Evolutionary conservation across 2,329 filamentous ascomycete species (phyloP).

Genomic region (Penicillium sp.): DNA sequence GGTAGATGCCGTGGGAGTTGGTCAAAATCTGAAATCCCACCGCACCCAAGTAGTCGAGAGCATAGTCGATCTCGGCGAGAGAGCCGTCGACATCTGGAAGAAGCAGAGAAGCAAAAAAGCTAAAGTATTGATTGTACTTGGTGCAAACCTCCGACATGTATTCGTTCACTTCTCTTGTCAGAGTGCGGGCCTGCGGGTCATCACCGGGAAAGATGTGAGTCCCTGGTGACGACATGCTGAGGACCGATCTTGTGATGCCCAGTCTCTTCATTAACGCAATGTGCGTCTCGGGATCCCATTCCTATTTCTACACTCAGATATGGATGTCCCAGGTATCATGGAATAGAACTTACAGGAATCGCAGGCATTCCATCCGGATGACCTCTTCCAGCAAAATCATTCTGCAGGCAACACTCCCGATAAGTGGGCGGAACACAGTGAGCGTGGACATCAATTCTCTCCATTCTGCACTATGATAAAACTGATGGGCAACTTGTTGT

Average conservation of each 20-base stretch:
- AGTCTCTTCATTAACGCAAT: constrained; percentile 54
- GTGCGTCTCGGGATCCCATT: constrained; percentile 52
- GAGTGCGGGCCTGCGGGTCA: constrained; percentile 34
- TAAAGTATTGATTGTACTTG: constrained; percentile 43
- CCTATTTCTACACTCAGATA: constrained; percentile 16
- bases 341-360: constrained; percentile 16
- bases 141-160: constrained; percentile 29
- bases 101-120: constrained; percentile 58
- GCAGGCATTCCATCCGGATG: constrained; percentile 27
- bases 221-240: constrained; percentile 59
- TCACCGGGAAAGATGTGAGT: constrained; percentile 49
- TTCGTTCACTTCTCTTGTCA: constrained; percentile 44
- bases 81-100: constrained; percentile 53
- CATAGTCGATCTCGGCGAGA: constrained; percentile 52
- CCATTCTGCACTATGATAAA: constrained; percentile 5
- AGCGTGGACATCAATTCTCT: constrained; percentile 22
- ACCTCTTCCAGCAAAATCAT: constrained; percentile 24
- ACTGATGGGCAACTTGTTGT: not conserved
- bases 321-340: not conserved
- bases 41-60: constrained; percentile 46
- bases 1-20: constrained; percentile 56
- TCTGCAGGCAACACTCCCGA: constrained; percentile 24
- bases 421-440: constrained; percentile 23
- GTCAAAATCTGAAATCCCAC: constrained; percentile 57
- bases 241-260: constrained; percentile 55